Evolutionary conservation across 495 filamentous ascomycete genomes (phyloP).

Genomic region (Aspergillus diversus): DNA sequence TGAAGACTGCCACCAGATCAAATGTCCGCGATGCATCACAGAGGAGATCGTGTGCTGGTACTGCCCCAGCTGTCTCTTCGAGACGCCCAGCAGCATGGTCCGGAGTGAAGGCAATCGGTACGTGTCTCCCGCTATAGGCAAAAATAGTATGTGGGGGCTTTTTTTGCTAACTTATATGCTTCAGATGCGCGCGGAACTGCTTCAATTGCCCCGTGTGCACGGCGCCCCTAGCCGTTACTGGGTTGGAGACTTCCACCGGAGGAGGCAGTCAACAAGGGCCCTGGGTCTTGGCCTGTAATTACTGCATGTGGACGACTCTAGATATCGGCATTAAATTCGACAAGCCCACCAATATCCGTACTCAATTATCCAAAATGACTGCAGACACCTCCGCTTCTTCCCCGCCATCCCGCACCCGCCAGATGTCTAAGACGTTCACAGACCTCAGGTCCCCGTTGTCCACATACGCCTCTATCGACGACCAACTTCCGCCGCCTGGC

Average conservation of each 20-base stretch:
- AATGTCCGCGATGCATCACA: slow-evolving; percentile 85
- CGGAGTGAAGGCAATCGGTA: slow-evolving; percentile 93
- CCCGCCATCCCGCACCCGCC: slow-evolving; percentile 30
- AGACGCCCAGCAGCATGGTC: slow-evolving; percentile 86
- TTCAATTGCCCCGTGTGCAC: slow-evolving; percentile 92
- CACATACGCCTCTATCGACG: slow-evolving; percentile 41
- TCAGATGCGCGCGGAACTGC: slow-evolving; percentile 89
- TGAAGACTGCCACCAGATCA: slow-evolving; percentile 94
- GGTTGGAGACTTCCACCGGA: slow-evolving; percentile 30
- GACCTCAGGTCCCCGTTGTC: slow-evolving; percentile 49
- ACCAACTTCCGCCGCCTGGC: slow-evolving; percentile 25
- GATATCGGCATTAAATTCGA: slow-evolving; percentile 92
- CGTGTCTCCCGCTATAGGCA: slow-evolving; percentile 26
- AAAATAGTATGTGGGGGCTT: background rate
- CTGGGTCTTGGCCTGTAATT: slow-evolving; percentile 81
- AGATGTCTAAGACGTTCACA: slow-evolving; percentile 38
- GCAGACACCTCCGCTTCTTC: slow-evolving; percentile 22
- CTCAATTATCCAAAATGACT: slow-evolving; percentile 65
- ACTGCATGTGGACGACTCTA: slow-evolving; percentile 88
- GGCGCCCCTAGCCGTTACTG: slow-evolving; percentile 74
- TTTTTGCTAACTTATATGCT: slow-evolving; percentile 1
- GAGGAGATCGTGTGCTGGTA: slow-evolving; percentile 95
- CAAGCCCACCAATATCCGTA: slow-evolving; percentile 79
- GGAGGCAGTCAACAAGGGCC: slow-evolving; percentile 57
- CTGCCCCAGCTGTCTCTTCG: slow-evolving; percentile 95